Percentiles rank a stretch among this genome's conserved stretches.
Evolutionary conservation across 192 early-diverging fungal species (phyloP).

Genomic region (Podila verticillata): DNA sequence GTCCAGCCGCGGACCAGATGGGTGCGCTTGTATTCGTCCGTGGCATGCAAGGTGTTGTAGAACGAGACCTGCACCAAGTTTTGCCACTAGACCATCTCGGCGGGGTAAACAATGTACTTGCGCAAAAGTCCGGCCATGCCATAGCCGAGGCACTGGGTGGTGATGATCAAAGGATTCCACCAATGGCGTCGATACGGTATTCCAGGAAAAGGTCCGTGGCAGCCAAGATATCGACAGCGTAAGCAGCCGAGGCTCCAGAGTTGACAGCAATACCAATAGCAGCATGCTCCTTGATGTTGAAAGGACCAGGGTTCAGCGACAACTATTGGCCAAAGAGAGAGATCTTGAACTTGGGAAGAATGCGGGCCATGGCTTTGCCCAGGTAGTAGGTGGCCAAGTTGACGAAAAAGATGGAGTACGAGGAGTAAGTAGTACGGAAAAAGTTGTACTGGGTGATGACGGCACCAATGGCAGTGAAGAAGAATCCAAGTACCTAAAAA

Average conservation of each 20-base stretch:
- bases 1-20: slow-evolving; percentile 4
- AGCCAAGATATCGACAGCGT: slow-evolving; percentile 45
- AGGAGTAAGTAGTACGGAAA: slow-evolving; percentile 22
- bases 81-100: slow-evolving; percentile 85
- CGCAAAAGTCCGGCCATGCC: slow-evolving; percentile 80
- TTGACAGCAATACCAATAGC: slow-evolving; percentile 60
- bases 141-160: slow-evolving; percentile 64
- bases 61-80: slow-evolving; percentile 62
- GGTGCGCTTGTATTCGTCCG: background rate
- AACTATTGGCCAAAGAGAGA: background rate
- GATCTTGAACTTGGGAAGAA: background rate
- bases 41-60: slow-evolving; percentile 44
- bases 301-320: slow-evolving; percentile 33
- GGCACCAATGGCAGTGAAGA: slow-evolving; percentile 44
- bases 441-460: slow-evolving; percentile 31
- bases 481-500: slow-evolving; percentile 49
- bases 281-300: slow-evolving; percentile 44
- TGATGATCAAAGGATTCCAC: slow-evolving; percentile 62
- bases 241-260: slow-evolving; percentile 54
- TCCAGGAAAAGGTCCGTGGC: background rate
- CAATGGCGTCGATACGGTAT: slow-evolving; percentile 63
- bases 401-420: slow-evolving; percentile 36
- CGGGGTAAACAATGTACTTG: slow-evolving; percentile 69
- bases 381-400: slow-evolving; percentile 17
- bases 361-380: slow-evolving; percentile 22